Evolutionary conservation across 2,329 filamentous ascomycete genomes (phyloP).

Genomic region (Coniosporium tulheliwenetii): DNA sequence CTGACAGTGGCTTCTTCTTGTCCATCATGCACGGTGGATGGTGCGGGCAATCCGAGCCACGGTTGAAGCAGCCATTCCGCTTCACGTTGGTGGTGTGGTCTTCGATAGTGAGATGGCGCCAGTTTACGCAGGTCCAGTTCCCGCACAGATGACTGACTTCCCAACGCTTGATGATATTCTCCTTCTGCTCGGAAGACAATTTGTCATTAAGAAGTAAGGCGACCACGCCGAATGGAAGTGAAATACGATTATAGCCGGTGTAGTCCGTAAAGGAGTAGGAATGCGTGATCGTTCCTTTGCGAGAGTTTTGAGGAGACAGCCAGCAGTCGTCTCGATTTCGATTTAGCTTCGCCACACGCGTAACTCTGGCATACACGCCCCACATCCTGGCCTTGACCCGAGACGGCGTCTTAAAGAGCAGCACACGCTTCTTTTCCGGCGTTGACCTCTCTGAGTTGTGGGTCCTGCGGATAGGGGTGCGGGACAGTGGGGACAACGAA

Average conservation of each 20-base stretch:
- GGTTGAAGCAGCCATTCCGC: conserved; percentile 14
- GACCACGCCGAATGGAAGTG: conserved; percentile 7
- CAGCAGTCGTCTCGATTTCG: no score
- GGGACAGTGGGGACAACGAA: no score
- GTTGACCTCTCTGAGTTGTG: no score
- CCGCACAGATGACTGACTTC: conserved; percentile 16
- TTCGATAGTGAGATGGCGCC: conserved; percentile 12
- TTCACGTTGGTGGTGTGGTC: conserved; percentile 8
- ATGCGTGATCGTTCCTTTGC: no score
- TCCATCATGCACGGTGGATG: conserved; percentile 11
- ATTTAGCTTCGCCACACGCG: no score
- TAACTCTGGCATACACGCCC: no score
- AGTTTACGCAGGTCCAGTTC: conserved; percentile 17
- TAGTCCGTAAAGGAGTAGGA: no score
- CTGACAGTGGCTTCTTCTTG: conserved; percentile 4
- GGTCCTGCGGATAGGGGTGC: no score
- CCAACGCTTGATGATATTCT: conserved; percentile 12
- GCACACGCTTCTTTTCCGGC: background rate
- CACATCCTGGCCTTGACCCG: background rate
- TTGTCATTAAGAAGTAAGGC: conserved; percentile 7
- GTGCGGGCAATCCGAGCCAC: conserved; percentile 9
- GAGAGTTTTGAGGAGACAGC: no score
- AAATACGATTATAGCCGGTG: no score
- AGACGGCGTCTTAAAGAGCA: background rate
- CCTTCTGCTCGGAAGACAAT: conserved; percentile 10